phyloP scores from a whole-genome alignment of 768 basidiomycete species.

The Rhizopogon sp. region DNA sequence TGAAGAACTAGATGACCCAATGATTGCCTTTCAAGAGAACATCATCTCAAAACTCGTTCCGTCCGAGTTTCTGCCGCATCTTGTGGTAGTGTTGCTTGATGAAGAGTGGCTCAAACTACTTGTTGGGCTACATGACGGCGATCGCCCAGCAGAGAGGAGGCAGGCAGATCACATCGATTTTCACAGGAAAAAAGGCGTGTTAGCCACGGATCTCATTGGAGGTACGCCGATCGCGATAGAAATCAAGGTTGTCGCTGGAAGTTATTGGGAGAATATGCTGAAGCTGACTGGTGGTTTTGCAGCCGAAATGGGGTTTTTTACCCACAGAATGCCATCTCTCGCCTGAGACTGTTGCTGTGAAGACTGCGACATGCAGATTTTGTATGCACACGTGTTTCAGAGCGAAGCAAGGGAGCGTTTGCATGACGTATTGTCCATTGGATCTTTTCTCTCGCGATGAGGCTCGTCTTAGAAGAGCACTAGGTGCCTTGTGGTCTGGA shows the following conservation, averaged over 20 bases:
- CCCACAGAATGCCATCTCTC: constrained; percentile 63
- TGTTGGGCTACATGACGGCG: constrained; percentile 35
- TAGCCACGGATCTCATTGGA: constrained; percentile 80
- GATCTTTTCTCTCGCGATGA: constrained; percentile 80
- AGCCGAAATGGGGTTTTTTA: constrained; percentile 99
- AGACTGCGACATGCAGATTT: constrained; percentile 78
- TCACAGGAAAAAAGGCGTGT: constrained; percentile 47
- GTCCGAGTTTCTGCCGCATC: constrained; percentile 47
- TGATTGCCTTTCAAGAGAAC: constrained; percentile 52
- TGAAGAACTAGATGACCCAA: constrained; percentile 24
- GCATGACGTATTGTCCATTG: constrained; percentile 73
- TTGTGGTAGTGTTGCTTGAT: constrained; percentile 44
- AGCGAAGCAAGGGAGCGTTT: constrained; percentile 25
- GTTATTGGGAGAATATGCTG: background rate
- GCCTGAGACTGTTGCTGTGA: constrained; percentile 46
- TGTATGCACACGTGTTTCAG: constrained; percentile 79
- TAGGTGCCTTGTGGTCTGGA: constrained; percentile 64
- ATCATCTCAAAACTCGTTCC: constrained; percentile 69
- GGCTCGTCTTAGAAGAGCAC: constrained; percentile 54
- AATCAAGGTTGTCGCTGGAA: constrained; percentile 66
- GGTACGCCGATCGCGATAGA: constrained; percentile 64
- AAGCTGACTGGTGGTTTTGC: constrained; percentile 5
- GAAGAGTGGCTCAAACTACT: constrained; percentile 58
- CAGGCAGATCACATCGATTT: constrained; percentile 56
- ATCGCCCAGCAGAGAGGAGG: constrained; percentile 55